Percentiles rank a stretch among this genome's conserved stretches.
Evolutionary conservation across 2,329 filamentous ascomycete species (phyloP).

Genomic region (Fusarium continuum): DNA sequence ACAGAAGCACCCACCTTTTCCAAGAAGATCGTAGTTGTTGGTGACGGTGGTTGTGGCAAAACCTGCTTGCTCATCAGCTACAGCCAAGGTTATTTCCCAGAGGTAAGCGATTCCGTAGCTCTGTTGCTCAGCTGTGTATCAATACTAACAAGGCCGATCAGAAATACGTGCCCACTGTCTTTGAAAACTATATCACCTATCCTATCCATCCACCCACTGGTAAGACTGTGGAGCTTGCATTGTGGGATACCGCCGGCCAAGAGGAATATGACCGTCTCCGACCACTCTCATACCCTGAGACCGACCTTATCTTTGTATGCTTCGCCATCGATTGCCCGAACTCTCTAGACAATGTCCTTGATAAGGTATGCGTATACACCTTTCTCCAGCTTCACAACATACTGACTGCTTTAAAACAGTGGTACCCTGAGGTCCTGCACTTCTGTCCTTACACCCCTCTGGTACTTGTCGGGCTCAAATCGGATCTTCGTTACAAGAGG

Average conservation of each 20-base stretch:
- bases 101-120: conserved; percentile 67
- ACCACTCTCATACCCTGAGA: conserved; percentile 96
- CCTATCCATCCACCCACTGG: conserved; percentile 87
- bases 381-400: background rate
- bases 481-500: conserved; percentile 92
- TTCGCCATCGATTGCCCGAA: conserved; percentile 99
- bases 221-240: conserved; percentile 93
- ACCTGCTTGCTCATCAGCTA: conserved; percentile 98
- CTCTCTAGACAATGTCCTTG: conserved; percentile 96
- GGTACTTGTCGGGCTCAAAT: conserved; percentile 95
- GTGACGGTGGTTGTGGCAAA: conserved; percentile 98
- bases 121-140: background rate
- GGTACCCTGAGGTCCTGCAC: conserved; percentile 98
- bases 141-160: conserved; percentile 50
- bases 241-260: conserved; percentile 98
- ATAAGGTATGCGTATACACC: conserved; percentile 74
- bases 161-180: conserved; percentile 99
- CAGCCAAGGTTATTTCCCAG: conserved; percentile 97
- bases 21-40: conserved; percentile 99
- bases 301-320: conserved; percentile 97
- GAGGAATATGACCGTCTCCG: conserved; percentile 98
- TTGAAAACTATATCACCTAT: conserved; percentile 99
- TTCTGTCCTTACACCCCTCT: conserved; percentile 98
- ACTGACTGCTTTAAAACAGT: conserved; percentile 62
- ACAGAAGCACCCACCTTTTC: conserved; percentile 93